Percentiles rank a stretch among this genome's conserved stretches.
Conservation (phyloP, 345 rosid genomes). For the Salix viminalis region DNA sequence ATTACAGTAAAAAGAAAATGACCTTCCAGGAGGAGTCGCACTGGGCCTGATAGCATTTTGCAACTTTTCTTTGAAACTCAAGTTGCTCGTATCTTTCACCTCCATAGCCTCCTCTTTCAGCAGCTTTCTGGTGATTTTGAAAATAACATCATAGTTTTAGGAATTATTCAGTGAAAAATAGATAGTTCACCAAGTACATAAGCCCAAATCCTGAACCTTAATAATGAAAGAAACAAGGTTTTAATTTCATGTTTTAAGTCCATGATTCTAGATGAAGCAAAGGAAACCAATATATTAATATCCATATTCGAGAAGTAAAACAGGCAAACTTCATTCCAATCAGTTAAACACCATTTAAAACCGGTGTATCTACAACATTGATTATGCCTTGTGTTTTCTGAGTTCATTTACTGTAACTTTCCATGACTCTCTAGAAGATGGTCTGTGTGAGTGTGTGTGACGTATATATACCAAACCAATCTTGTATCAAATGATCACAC, state of each 20-base stretch:
- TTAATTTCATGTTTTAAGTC: background rate
- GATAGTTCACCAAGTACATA: background rate
- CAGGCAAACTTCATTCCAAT: background rate
- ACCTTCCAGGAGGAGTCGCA: conserved; percentile 88
- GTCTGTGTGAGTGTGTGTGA: background rate
- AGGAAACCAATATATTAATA: background rate
- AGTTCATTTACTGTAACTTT: background rate
- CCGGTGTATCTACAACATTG: background rate
- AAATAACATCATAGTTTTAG: background rate
- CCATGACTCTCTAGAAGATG: background rate
- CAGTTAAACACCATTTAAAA: background rate
- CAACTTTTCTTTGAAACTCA: conserved; percentile 80
- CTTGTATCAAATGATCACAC: background rate
- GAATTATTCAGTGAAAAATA: background rate
- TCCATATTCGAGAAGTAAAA: background rate
- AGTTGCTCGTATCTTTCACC: conserved; percentile 83
- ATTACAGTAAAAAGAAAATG: conserved; percentile 3
- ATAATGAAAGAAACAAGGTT: background rate
- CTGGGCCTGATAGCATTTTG: conserved; percentile 48
- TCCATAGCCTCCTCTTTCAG: conserved; percentile 95
- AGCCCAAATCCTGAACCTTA: background rate
- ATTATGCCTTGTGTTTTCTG: background rate
- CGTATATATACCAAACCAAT: background rate
- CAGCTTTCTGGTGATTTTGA: conserved; percentile 53
- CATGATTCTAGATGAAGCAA: background rate